These are phyloP conservation scores for Termitomyces sp. DNA, from an alignment of 768 basidiomycete species.

Conservation along the genomic window DNA sequence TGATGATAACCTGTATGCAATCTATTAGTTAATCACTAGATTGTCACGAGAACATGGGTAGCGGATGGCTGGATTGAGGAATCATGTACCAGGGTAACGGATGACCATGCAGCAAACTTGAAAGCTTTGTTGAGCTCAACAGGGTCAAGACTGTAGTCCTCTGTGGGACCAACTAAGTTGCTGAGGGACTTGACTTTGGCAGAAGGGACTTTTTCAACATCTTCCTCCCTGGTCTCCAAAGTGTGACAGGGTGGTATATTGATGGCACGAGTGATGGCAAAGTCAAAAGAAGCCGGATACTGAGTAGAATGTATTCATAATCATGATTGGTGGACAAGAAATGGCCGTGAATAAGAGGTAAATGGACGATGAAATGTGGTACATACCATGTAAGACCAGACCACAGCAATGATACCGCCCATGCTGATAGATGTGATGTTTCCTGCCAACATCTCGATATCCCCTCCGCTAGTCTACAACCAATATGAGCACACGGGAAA, in stretches of 20 bases:
- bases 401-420: conserved; percentile 71
- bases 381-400: conserved; percentile 58
- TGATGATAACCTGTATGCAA: conserved; percentile 52
- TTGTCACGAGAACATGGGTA: neutral
- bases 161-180: conserved; percentile 27
- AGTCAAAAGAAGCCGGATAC: conserved; percentile 67
- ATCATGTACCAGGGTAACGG: conserved; percentile 51
- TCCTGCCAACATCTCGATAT: conserved; percentile 75
- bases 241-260: conserved; percentile 32
- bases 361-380: neutral
- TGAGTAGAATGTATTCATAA: conserved; percentile 29
- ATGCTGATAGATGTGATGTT: conserved; percentile 83
- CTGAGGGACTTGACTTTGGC: conserved; percentile 20
- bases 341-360: conserved; percentile 16
- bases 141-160: conserved; percentile 58
- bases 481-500: too few relatives aligned
- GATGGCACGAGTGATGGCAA: conserved; percentile 71
- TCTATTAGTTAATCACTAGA: too few relatives aligned
- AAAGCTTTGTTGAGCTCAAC: conserved; percentile 67
- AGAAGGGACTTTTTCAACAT: conserved; percentile 28
- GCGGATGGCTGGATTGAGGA: neutral
- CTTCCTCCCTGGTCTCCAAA: conserved; percentile 22
- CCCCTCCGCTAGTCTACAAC: conserved; percentile 46
- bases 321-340: conserved; percentile 25
- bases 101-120: conserved; percentile 74